Conservation (phyloP, 2,329 filamentous ascomycete genomes). For the Dactylellina parvicollis region DNA sequence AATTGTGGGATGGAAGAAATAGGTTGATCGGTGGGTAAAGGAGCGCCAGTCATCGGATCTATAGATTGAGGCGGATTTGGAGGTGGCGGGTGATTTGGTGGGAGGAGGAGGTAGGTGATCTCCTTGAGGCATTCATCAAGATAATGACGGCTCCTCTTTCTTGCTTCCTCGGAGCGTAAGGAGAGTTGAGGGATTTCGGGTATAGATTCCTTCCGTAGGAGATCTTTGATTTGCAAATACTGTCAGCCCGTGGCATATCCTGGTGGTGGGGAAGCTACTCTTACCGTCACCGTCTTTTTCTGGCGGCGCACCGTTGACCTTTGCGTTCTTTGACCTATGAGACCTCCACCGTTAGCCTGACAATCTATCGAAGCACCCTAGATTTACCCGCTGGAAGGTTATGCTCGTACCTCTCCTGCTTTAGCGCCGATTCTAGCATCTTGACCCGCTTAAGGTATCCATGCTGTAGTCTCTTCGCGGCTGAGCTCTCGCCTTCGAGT, state of each 20-base stretch:
- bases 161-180: constrained; percentile 45
- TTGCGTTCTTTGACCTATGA: constrained; percentile 44
- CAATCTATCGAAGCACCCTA: neutral
- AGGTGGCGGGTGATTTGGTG: constrained; percentile 70
- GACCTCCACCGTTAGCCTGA: neutral
- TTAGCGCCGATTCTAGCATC: constrained; percentile 61
- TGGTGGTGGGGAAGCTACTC: neutral
- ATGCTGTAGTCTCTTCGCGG: constrained; percentile 66
- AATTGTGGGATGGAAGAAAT: constrained; percentile 62
- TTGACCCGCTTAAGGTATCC: constrained; percentile 59
- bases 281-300: constrained; percentile 35
- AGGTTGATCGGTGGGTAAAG: constrained; percentile 56
- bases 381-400: neutral
- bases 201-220: constrained; percentile 28
- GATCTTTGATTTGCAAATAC: constrained; percentile 1
- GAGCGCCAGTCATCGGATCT: constrained; percentile 56
- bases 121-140: constrained; percentile 73
- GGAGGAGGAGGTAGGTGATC: constrained; percentile 74
- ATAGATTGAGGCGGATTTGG: constrained; percentile 63
- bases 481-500: constrained; percentile 87
- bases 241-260: neutral
- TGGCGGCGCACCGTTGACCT: constrained; percentile 24
- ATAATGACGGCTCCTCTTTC: constrained; percentile 69
- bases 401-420: constrained; percentile 55
- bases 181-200: constrained; percentile 40